Conservation (phyloP, 2,329 filamentous ascomycete genomes). For the Pseudonectria foliicola region DNA sequence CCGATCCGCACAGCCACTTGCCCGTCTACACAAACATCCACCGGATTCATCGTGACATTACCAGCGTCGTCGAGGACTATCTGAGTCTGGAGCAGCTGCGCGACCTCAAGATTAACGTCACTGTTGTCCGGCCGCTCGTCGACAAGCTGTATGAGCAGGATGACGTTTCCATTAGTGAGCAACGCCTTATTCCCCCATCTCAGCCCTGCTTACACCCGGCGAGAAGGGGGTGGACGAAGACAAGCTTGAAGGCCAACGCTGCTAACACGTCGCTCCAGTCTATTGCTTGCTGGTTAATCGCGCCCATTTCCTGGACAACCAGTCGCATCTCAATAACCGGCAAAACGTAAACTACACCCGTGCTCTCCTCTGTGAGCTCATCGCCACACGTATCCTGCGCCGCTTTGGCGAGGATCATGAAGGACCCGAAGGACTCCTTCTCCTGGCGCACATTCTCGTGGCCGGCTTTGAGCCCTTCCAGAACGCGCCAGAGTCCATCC, state of each 20-base stretch:
- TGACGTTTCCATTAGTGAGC: constrained; percentile 67
- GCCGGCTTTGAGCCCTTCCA: constrained; percentile 82
- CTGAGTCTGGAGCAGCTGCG: constrained; percentile 68
- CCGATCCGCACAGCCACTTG: constrained; percentile 54
- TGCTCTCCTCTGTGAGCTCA: constrained; percentile 71
- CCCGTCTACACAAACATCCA: constrained; percentile 76
- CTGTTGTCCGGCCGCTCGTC: constrained; percentile 73
- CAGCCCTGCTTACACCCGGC: background rate
- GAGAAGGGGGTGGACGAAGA: background rate
- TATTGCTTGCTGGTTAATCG: constrained; percentile 81
- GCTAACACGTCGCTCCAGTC: constrained; percentile 37
- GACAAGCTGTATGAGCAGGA: constrained; percentile 73
- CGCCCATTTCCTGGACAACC: constrained; percentile 71
- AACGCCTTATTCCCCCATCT: constrained; percentile 1
- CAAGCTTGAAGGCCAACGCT: constrained; percentile 2
- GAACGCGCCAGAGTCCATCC: constrained; percentile 64
- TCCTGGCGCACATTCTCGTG: constrained; percentile 72
- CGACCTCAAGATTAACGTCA: constrained; percentile 74
- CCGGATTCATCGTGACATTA: constrained; percentile 57
- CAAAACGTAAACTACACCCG: constrained; percentile 76
- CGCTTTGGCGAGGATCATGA: constrained; percentile 73
- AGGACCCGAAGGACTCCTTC: constrained; percentile 61
- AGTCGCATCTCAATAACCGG: constrained; percentile 66
- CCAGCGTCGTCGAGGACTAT: constrained; percentile 55
- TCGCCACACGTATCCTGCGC: constrained; percentile 70